Conservation (phyloP, 2,329 filamentous ascomycete species). For the Microsporum canis region DNA sequence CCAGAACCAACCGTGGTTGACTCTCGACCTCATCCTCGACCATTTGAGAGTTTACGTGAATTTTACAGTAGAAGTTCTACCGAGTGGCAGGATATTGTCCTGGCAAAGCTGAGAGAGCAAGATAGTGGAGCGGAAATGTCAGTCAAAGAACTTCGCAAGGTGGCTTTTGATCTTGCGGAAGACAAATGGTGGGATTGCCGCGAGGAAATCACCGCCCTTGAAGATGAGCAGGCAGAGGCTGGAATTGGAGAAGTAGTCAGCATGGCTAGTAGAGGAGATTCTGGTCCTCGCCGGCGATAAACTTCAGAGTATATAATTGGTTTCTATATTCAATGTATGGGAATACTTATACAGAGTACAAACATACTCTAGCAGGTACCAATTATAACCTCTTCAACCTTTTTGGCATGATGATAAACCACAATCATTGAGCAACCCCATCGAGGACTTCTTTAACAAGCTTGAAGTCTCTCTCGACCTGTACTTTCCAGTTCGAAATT, state of each 20-base stretch:
- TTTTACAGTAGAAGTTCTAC: constrained; percentile 82
- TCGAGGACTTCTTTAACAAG: constrained; percentile 50
- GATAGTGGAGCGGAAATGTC: constrained; percentile 46
- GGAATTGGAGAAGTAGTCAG: constrained; percentile 92
- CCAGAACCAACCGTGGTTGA: constrained; percentile 49
- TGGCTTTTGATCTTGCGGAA: constrained; percentile 81
- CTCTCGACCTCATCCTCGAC: constrained; percentile 61
- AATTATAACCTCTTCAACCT: background rate
- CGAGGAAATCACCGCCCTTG: constrained; percentile 80
- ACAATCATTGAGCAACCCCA: constrained; percentile 29
- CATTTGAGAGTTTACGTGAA: constrained; percentile 81
- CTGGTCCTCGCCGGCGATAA: constrained; percentile 31
- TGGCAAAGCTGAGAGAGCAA: constrained; percentile 62
- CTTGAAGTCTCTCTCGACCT: constrained; percentile 54
- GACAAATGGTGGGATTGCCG: constrained; percentile 98
- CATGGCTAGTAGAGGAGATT: constrained; percentile 57
- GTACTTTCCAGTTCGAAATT: constrained; percentile 71
- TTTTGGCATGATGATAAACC: too few relatives aligned
- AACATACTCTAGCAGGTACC: too few relatives aligned
- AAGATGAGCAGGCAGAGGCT: constrained; percentile 91
- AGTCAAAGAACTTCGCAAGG: constrained; percentile 85
- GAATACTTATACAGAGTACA: background rate
- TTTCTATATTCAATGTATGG: too few relatives aligned
- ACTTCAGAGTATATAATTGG: background rate
- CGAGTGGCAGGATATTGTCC: constrained; percentile 80